Base-by-base conservation (phyloP, 176 grass and related monocot species). In the Zea luxurians region DNA sequence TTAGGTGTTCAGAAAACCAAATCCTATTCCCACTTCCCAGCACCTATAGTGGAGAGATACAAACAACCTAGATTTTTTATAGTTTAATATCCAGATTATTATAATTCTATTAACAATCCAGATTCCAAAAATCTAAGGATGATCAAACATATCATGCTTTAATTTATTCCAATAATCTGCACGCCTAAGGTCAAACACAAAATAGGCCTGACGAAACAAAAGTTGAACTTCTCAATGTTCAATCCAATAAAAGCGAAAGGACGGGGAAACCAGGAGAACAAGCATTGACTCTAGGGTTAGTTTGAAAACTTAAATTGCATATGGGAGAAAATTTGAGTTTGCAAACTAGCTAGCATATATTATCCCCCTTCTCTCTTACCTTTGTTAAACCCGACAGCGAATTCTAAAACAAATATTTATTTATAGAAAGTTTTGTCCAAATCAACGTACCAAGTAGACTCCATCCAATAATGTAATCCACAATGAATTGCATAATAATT, bases 381-480 rank as follows among this genome's bases (percentile, higher is more conserved):
- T 71, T 37, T 5, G n/a, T 0, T 15, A 37, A 11, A 35, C 5
- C 79, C 74, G 85, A 82, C 79, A 87, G 41, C 48, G 8, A 65
- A 65, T 42, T 78, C 40, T 20, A 77, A 36, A 77, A 17, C 40
- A 34, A 53, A 20, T 38, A 2, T 54, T 35, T 49, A 5, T 38
- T 73, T 38, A 40, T n/a, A 38, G 7, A 11, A n/a, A n/a, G n/a
- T n/a, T 57, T 36, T 38, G 38, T 53, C 17, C 17, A 54, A 73
- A 73, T 48, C 12, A 17, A 74, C 37, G 35, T 38, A n/a, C 37
- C 4, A 34, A n/a, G 2, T n/a, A 37, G 57, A 47, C 68, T 55
- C 10, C 5, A 63, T n/a, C n/a, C n/a, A n/a, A 6, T 64, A 71
- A 43, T 82, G 3, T 44, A 68, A 69, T 83, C 34, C 82, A 61